Evolutionary conservation across 129 eudicot species (phyloP), one percentile per base, ranked within the genome.

Genomic region (Arctium minus): DNA sequence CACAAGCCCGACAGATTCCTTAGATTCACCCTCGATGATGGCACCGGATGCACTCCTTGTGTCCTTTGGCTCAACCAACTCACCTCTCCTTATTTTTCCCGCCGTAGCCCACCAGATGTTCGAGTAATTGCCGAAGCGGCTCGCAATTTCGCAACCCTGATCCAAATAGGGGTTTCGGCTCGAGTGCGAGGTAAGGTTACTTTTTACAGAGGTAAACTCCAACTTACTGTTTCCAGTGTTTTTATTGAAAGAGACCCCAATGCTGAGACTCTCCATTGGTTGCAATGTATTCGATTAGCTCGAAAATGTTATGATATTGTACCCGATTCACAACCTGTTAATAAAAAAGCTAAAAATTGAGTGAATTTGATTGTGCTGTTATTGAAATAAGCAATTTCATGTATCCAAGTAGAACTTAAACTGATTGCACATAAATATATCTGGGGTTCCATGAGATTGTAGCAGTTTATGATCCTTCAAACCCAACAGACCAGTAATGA

Each of bases 31-130:
- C 56, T 93, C 37, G 99, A 93, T 37, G 98, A 96, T 36, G 98
- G 98, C 76, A 93, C 97, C 8, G 98, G 97, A 0, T 87, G 89
- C 89, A 82, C 93, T 68, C 87, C 94, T 0, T 96, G 99, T 50
- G 87, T 96, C n/a, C 93, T 96, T 13, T 96, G 99, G 99, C 93
- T 91, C 64, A 91, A 96, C 79, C 99, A 96, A 0, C 83, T 87
- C 62, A 86, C 77, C 0, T 96, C 97, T 5, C 84, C 94, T 0
- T 89, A 87, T 86, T 93, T 88, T 70, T 88, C 94, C 4, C 88
- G 92, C 6, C 86, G 92, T 3, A 32, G 80, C 90, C 98, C 97
- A 33, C 72, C 95, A 82, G 86, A 86, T 88, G 97, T 96, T 89
- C 95, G 94, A 83, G 40, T 64, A 75, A 89, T 91, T 81, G 98